These are phyloP conservation scores for Cyclocybe aegerita DNA, from an alignment of 768 basidiomycete genomes.

Conservation along the genomic window DNA sequence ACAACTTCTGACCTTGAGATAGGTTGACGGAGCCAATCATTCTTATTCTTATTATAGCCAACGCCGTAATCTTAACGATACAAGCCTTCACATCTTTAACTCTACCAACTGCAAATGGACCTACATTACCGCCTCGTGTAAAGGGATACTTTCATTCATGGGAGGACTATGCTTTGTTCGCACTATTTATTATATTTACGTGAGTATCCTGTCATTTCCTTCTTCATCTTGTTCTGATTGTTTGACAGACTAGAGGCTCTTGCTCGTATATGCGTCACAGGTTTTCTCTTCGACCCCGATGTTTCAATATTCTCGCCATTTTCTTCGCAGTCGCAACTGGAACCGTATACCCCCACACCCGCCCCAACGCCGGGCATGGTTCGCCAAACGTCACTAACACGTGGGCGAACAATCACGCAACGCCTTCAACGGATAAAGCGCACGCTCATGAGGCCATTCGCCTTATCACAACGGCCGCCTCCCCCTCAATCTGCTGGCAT, in stretches of 20 bases:
- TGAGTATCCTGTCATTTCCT: constrained; percentile 34
- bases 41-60: constrained; percentile 78
- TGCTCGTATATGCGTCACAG: constrained; percentile 87
- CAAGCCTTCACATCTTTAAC: constrained; percentile 70
- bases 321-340: constrained; percentile 33
- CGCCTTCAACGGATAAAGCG: constrained; percentile 42
- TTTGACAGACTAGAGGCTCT: constrained; percentile 75
- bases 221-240: constrained; percentile 8
- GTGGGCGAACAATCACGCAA: constrained; percentile 46
- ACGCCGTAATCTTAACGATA: constrained; percentile 78
- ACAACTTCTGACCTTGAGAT: constrained; percentile 1
- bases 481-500: constrained; percentile 25
- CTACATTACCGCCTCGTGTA: constrained; percentile 38
- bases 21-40: constrained; percentile 89
- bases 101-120: constrained; percentile 42
- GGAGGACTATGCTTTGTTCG: constrained; percentile 89
- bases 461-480: constrained; percentile 33
- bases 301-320: constrained; percentile 53
- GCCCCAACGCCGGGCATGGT: constrained; percentile 28
- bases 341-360: constrained; percentile 27
- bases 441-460: constrained; percentile 56
- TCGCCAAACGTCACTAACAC: constrained; percentile 38
- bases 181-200: constrained; percentile 85
- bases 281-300: constrained; percentile 85
- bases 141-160: constrained; percentile 83